Evolutionary conservation across 179 eudicot genomes (phyloP), one percentile per base, ranked within the genome.

Genomic region (Camellia oleifera): DNA sequence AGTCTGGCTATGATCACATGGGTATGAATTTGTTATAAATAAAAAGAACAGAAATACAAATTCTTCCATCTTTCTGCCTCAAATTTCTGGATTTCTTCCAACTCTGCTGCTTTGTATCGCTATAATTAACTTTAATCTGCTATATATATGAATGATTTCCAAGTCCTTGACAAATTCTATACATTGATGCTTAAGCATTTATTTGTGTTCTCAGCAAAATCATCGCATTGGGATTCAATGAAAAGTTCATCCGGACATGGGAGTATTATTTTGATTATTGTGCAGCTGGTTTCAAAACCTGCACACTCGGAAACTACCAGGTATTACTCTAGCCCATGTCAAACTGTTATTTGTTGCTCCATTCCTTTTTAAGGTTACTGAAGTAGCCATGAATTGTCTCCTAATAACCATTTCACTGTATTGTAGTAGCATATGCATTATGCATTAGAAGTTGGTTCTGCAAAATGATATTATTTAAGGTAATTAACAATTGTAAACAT

Each of bases 241-340:
- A 94, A 81, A 96, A 92, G 87, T 94, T 96, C 87, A 88, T 94
- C 72, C 84, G 97, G 45, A 94, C 99, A 65, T 94, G 98, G 98
- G 99, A 94, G 75, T 96, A 96, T 68, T 96, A 92, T 78, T 96
- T 94, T 76, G 97, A 92, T 80, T 94, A 94, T 54, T 89, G 92
- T 80, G 96, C 94, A 53, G 94, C 99, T 32, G 98, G 98, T 70
- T 91, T 92, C 80, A 92, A 91, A 79, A 74, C 98, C 9, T 83
- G 93, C 17, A 92, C 96, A 10, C 87, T 94, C 10, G 97, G 94
- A 18, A 84, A 89, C 74, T 94, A 94, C 79, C 95, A 93, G 90
- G 93, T 86, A 82, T 73, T 20, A 23, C 45, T 77, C 64, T 18
- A 2, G 20, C 56, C 20, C 14, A 61, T 58, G 63, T 12, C 76